Conservation (phyloP, 192 early-diverging fungal species). For the Coemansia sp. region DNA sequence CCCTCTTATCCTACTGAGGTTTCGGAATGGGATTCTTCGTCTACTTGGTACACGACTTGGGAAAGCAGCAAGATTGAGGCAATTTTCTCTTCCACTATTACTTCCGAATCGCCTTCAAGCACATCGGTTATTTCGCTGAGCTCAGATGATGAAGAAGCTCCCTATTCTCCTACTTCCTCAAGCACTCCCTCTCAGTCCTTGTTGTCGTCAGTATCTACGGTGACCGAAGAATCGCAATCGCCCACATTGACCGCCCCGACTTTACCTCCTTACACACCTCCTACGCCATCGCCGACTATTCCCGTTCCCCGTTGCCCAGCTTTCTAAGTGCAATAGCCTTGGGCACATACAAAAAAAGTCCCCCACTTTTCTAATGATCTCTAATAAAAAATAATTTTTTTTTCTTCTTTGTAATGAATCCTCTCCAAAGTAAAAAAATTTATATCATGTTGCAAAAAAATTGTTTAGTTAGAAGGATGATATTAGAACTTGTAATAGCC, state of each 20-base stretch:
- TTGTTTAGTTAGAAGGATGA: constrained; percentile 18
- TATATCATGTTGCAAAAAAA: neutral
- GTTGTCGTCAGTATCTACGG: neutral
- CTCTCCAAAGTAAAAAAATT: neutral
- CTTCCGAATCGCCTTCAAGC: neutral
- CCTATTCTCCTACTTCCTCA: neutral
- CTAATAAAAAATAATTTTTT: neutral
- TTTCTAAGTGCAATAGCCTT: neutral
- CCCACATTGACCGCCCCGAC: neutral
- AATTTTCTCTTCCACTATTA: neutral
- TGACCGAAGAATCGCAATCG: neutral
- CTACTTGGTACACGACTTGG: neutral
- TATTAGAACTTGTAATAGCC: constrained; percentile 22
- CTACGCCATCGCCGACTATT: neutral
- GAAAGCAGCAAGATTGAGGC: neutral
- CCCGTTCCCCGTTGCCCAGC: neutral
- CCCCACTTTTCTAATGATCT: neutral
- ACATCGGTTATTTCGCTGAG: neutral
- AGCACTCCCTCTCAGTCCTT: neutral
- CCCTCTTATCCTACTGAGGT: too few species aligned
- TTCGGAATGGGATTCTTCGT: too few species aligned
- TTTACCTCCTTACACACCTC: neutral
- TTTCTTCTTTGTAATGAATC: too few species aligned
- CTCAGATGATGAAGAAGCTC: neutral
- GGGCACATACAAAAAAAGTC: neutral